Conservation (phyloP, 139 green algal species). For the Picochlorum sp. region DNA sequence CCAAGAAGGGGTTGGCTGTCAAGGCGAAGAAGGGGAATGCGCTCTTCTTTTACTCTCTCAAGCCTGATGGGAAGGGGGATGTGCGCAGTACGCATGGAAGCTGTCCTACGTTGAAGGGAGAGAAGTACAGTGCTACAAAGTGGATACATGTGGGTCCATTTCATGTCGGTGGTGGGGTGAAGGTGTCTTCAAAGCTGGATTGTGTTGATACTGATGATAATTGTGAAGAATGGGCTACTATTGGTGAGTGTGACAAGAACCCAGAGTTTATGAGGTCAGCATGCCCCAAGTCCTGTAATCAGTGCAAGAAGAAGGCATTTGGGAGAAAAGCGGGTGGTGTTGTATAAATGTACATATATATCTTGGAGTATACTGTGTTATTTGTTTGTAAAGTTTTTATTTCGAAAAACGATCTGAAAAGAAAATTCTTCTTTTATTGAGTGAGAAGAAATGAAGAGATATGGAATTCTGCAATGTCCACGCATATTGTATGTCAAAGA, state of each 20-base stretch:
- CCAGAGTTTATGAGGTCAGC: conserved; percentile 19
- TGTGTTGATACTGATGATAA: conserved; percentile 14
- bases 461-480: no score
- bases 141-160: conserved; percentile 50
- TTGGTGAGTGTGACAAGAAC: conserved; percentile 32
- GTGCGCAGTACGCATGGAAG: conserved; percentile 49
- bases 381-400: no score
- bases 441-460: no score
- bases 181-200: neutral
- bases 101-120: conserved; percentile 42
- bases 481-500: no score
- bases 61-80: conserved; percentile 50
- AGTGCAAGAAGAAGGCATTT: conserved; percentile 1
- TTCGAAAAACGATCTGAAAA: no score
- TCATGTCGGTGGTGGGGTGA: neutral
- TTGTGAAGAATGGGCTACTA: conserved; percentile 27
- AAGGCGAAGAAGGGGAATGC: conserved; percentile 39
- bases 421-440: no score
- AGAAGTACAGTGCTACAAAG: conserved; percentile 47
- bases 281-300: conserved; percentile 15
- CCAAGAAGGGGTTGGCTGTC: conserved; percentile 38
- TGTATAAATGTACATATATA: neutral
- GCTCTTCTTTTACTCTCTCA: conserved; percentile 56
- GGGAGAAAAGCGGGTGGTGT: neutral
- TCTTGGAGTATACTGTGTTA: neutral